phyloP scores from a whole-genome alignment of 2,329 filamentous ascomycete genomes.

The Lachnellula cervina region DNA sequence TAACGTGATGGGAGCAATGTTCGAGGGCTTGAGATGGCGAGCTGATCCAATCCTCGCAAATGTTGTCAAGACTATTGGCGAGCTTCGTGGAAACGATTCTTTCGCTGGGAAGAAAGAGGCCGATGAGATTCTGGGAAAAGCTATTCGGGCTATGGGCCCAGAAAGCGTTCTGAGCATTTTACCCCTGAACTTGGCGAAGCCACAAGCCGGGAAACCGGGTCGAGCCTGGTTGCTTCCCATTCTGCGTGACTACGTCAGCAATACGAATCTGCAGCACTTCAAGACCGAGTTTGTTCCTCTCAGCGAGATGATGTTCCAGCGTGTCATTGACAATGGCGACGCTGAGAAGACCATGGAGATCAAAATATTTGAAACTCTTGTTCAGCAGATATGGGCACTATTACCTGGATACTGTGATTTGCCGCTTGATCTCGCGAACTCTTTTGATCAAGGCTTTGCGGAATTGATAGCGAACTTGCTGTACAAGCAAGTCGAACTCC shows the following conservation, averaged over 20 bases:
- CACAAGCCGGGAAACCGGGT: slow-evolving; percentile 71
- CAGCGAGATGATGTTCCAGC: slow-evolving; percentile 85
- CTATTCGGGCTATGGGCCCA: slow-evolving; percentile 85
- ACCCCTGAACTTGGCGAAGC: slow-evolving; percentile 78
- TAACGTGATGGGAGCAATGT: slow-evolving; percentile 79
- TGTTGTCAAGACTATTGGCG: slow-evolving; percentile 74
- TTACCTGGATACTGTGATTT: slow-evolving; percentile 93
- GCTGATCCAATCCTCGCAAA: slow-evolving; percentile 72
- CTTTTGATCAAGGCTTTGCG: slow-evolving; percentile 84
- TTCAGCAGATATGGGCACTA: slow-evolving; percentile 92
- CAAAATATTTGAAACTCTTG: slow-evolving; percentile 95
- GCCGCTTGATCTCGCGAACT: slow-evolving; percentile 68
- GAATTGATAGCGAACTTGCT: slow-evolving; percentile 87
- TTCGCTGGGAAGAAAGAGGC: slow-evolving; percentile 95
- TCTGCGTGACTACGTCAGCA: slow-evolving; percentile 82
- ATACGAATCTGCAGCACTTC: slow-evolving; percentile 84
- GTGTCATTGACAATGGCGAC: slow-evolving; percentile 74
- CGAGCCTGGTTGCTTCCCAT: slow-evolving; percentile 93
- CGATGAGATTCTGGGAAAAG: slow-evolving; percentile 82
- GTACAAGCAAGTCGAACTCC: slow-evolving; percentile 84
- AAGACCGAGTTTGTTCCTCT: slow-evolving; percentile 79
- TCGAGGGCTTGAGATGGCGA: slow-evolving; percentile 80
- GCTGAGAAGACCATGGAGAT: slow-evolving; percentile 90
- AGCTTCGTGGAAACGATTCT: slow-evolving; percentile 79
- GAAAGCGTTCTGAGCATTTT: slow-evolving; percentile 76